Evolutionary conservation across 495 filamentous ascomycete species (phyloP), one percentile per base, ranked within the genome.

Genomic region (Pyrenula massariospora): DNA sequence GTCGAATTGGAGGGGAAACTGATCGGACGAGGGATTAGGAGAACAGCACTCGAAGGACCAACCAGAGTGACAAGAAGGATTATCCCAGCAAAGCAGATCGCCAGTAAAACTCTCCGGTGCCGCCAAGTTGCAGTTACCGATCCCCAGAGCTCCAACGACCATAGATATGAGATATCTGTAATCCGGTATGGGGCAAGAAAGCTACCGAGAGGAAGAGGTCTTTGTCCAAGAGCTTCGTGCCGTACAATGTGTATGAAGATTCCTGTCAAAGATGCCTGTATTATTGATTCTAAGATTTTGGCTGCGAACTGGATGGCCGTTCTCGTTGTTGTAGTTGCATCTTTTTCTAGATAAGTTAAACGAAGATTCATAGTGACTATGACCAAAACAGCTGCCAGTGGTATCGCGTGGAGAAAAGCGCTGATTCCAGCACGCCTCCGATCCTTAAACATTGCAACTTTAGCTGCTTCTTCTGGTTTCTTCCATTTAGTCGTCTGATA

Each of bases 71-170:
- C 59, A 47, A 67, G 58, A 20, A 62, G 21, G 1, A 62, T 20
- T 15, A 22, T 53, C 12, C 50, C 23, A 10, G 47, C 1, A 8
- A 62, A 10, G 11, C 55, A 31, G 11, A 56, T 22, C 15, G 54
- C 10, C 2, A 58, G 12, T 42, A 42, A 8, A 8, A 22, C 20
- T 2, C 50, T 0, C 23, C 53, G 58, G 5, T 23, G 47, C 25
- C 24, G 22, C 2, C 1, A 21, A 12, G 52, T 58, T 8, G 52
- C 42, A 2, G 57, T 31, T 12, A 58, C 25, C 0, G 56, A 54
- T 2, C 25, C 25, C 59, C 61, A 62, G 22, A 65, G 57, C 50
- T 67, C 61, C 42, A 62, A 59, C 8, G 63, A 67, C 63, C 63
- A 67, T 22, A 67, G 58, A 54, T 66, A 66, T 24, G 52, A 58